These are phyloP conservation scores for Dendrothele bispora DNA, from an alignment of 768 basidiomycete genomes.

Conservation along the genomic window DNA sequence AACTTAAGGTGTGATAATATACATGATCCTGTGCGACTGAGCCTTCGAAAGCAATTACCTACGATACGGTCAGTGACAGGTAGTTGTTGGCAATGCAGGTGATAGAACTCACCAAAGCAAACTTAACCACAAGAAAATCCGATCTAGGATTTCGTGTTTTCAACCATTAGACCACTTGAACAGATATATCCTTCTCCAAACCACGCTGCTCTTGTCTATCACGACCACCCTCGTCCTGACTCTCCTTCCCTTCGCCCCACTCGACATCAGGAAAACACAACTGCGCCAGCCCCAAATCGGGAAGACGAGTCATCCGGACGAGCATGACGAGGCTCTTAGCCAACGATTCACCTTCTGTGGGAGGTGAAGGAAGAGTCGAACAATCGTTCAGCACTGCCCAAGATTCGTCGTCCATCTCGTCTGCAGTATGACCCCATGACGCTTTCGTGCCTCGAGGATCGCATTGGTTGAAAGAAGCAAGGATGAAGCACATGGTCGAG, in stretches of 20 bases:
- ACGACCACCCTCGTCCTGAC: too few species aligned
- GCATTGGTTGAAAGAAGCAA: conserved; percentile 58
- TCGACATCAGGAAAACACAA: conserved; percentile 41
- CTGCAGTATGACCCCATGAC: conserved; percentile 67
- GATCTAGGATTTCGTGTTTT: too few species aligned
- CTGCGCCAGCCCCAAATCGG: conserved; percentile 73
- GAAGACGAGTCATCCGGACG: conserved; percentile 73
- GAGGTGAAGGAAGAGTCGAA: neutral
- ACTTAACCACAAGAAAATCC: too few species aligned
- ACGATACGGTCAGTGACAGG: too few species aligned
- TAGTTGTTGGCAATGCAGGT: too few species aligned
- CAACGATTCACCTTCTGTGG: conserved; percentile 27
- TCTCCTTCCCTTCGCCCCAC: conserved; percentile 9
- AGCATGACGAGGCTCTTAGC: conserved; percentile 56
- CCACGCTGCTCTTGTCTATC: too few species aligned
- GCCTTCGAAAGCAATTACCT: too few species aligned
- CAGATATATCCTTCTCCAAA: too few species aligned
- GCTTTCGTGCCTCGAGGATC: conserved; percentile 60
- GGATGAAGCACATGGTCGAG: conserved; percentile 74
- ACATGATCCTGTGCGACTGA: too few species aligned
- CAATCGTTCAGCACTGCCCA: conserved; percentile 61
- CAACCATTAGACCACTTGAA: too few species aligned
- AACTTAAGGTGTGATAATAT: too few species aligned
- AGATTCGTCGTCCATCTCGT: conserved; percentile 65
- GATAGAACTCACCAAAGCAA: too few species aligned